Percentiles rank a stretch among this genome's conserved stretches.
phyloP scores from a whole-genome alignment of 768 basidiomycete species.

The Trametes gibbosa region DNA sequence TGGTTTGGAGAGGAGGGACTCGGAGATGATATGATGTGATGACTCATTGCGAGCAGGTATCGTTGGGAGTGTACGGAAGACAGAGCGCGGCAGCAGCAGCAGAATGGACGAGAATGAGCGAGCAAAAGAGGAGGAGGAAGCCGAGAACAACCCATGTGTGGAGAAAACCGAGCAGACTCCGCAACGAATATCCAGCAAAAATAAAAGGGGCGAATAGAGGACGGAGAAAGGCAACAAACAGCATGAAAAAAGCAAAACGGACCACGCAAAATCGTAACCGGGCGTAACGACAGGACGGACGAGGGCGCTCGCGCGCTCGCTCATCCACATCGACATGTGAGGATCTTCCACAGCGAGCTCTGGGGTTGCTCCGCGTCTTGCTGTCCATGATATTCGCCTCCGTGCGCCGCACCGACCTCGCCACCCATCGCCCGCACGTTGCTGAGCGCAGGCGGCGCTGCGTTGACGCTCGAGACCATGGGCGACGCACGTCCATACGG shows the following conservation, averaged over 20 bases:
- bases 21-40: background rate
- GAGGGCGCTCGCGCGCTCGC: conserved; percentile 10
- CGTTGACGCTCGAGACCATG: conserved; percentile 71
- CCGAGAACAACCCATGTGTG: background rate
- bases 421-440: conserved; percentile 69
- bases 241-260: conserved; percentile 14
- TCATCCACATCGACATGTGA: conserved; percentile 78
- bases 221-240: background rate
- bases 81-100: background rate
- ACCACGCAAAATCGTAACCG: too few relatives aligned
- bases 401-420: conserved; percentile 63
- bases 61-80: conserved; percentile 9
- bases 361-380: conserved; percentile 54
- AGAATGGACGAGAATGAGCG: conserved; percentile 7
- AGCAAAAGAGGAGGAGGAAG: background rate
- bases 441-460: conserved; percentile 70
- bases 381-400: conserved; percentile 56
- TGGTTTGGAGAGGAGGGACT: background rate
- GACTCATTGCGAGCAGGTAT: conserved; percentile 15
- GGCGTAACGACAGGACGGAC: conserved; percentile 27
- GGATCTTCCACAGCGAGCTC: conserved; percentile 58
- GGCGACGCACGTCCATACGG: conserved; percentile 79
- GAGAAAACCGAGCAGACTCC: conserved; percentile 1
- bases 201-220: background rate
- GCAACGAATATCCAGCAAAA: conserved; percentile 11